phyloP scores from a whole-genome alignment of 257 asterid genomes.

The Eucommia ulmoides region DNA sequence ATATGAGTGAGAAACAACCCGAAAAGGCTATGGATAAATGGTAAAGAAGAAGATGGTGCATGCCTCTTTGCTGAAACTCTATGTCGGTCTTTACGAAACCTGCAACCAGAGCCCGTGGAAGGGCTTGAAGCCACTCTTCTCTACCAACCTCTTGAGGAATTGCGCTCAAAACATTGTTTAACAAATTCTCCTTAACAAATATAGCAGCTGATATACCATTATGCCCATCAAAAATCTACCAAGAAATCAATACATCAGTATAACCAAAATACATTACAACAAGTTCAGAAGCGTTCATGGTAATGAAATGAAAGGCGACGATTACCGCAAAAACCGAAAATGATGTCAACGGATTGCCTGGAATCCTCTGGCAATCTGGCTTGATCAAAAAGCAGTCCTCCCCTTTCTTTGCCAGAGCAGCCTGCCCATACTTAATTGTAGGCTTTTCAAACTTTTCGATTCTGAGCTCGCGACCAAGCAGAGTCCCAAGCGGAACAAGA shows the following conservation, averaged over 20 bases:
- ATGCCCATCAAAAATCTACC: conserved; percentile 1
- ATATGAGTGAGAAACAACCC: too few species aligned
- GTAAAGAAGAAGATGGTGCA: not conserved
- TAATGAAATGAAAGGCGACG: not conserved
- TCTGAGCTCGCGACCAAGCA: conserved; percentile 1
- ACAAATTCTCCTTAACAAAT: not conserved
- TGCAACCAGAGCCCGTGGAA: not conserved
- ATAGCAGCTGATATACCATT: conserved; percentile 1
- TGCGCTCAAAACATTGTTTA: not conserved
- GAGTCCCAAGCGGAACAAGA: conserved; percentile 1
- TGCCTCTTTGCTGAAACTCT: conserved; percentile 2
- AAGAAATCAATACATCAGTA: not conserved
- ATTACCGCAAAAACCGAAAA: conserved; percentile 4
- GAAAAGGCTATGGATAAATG: not conserved
- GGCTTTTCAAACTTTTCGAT: conserved; percentile 3
- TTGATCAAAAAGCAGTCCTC: not conserved
- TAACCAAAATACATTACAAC: not conserved
- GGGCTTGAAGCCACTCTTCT: conserved; percentile 5
- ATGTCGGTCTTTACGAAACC: conserved; percentile 3
- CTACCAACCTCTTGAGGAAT: not conserved
- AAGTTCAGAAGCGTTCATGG: too few species aligned
- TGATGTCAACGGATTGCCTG: not conserved
- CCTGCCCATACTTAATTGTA: not conserved
- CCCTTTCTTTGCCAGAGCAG: conserved; percentile 1
- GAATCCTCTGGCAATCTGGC: not conserved